Conservation (phyloP, 768 basidiomycete species). For the Auricularia sp. region DNA sequence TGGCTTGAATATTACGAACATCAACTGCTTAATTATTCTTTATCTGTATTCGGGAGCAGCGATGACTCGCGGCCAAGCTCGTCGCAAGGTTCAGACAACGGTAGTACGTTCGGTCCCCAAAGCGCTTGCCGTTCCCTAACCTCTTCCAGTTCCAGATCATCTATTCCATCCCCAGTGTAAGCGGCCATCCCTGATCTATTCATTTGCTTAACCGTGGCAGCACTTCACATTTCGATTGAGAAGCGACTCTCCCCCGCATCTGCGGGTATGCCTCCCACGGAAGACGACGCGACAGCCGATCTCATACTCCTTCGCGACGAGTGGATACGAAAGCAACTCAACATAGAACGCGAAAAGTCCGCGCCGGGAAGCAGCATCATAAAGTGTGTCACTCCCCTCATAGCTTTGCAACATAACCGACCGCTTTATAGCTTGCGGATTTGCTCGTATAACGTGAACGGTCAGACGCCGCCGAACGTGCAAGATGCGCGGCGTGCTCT, state of each 20-base stretch:
- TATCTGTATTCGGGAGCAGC: no score
- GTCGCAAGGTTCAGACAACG: no score
- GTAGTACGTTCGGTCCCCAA: no score
- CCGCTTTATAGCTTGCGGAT: not conserved
- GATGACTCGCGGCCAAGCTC: no score
- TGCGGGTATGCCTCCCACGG: not conserved
- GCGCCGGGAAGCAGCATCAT: not conserved
- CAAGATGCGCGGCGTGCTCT: not conserved
- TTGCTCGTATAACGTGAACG: not conserved
- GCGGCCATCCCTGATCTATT: not conserved
- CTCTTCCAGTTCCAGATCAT: not conserved
- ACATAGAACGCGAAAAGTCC: not conserved
- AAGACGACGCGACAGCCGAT: not conserved
- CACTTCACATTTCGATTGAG: not conserved
- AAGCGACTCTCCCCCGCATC: not conserved
- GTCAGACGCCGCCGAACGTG: not conserved
- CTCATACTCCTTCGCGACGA: not conserved
- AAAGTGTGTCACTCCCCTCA: not conserved
- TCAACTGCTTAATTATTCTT: not conserved
- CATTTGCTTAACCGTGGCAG: not conserved
- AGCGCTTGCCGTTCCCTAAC: not conserved
- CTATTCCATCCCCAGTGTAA: not conserved
- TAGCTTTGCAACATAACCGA: not conserved
- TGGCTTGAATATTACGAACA: not conserved
- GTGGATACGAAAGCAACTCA: not conserved